Evolutionary conservation across 768 basidiomycete genomes (phyloP), one percentile per base, ranked within the genome.

Genomic region (Termitomyces sp.): DNA sequence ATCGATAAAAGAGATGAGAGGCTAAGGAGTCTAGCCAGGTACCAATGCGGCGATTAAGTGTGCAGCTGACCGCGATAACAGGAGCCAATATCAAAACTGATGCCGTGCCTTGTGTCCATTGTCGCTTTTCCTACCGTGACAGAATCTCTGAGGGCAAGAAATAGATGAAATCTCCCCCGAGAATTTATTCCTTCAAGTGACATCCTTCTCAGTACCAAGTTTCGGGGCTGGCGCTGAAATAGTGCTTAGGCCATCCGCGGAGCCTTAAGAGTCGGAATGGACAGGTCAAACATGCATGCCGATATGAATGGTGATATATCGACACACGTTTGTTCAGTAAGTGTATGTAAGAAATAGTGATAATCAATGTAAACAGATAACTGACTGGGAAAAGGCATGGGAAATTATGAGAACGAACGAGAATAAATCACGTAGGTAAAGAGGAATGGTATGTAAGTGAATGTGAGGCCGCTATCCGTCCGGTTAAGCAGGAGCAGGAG

Each of bases 361-460:
- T 54, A 31, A 49, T 60, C 47, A 60, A 57, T 56, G 35, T 57
- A 28, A 30, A 53, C 51, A 57, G 17, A 43, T 3, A 44, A 41
- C 35, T 11, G 10, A 49, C 17, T 10, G 5, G 37, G 31, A 9
- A 10, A 14, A 40, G 23, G 21, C 19, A 35, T 28, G 48, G 35
- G 14, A 49, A 49, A 35, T 31, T 33, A 49, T 33, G 14, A 30
- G 41, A 53, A 40, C 12, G 47, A 43, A 48, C n/a, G 7, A 43
- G 54, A 35, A 44, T 40, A 48, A 40, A 17, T 23, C 23, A 23
- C n/a, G 26, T 26, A 38, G 31, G 50, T 55, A 40, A 26, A 50
- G 23, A 40, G 38, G 10, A 15, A 23, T 28, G 35, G 35, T 38
- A 38, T 11, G n/a, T 41, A 28, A 50, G 54, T 56, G 62, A 62